A percentile compares a stretch with the other conserved stretches of the same genome.
phyloP scores from a whole-genome alignment of 2,329 filamentous ascomycete species.

The Teratosphaeria nubilosa region DNA sequence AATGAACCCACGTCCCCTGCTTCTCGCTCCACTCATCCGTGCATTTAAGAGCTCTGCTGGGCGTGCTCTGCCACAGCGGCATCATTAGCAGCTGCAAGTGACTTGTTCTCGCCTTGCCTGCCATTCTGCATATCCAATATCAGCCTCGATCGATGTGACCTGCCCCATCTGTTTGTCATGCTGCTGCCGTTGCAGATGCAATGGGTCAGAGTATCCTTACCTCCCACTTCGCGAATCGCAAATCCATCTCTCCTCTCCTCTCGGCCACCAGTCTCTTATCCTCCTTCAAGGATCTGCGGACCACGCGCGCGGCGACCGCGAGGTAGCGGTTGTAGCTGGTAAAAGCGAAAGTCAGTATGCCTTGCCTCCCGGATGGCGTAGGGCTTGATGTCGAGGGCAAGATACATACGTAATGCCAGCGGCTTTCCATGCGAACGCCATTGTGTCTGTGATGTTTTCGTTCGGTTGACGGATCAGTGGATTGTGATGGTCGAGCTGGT shows the following conservation, averaged over 20 bases:
- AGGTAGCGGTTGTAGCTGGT: slow-evolving; percentile 99
- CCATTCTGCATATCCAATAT: slow-evolving; percentile 50
- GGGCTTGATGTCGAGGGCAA: neutral
- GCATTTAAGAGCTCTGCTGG: slow-evolving; percentile 29
- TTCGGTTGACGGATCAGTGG: slow-evolving; percentile 3
- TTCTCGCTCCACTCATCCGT: slow-evolving; percentile 1
- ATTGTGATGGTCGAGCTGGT: slow-evolving; percentile 1
- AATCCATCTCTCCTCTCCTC: slow-evolving; percentile 78
- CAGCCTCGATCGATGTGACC: neutral
- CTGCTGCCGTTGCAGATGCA: neutral
- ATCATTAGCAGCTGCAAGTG: slow-evolving; percentile 50
- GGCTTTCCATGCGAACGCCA: slow-evolving; percentile 97
- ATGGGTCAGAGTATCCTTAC: slow-evolving; percentile 47
- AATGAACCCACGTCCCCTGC: neutral
- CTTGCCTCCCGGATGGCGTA: neutral
- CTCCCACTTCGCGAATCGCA: slow-evolving; percentile 91
- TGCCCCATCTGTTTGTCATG: neutral
- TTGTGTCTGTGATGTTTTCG: slow-evolving; percentile 47
- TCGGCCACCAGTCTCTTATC: slow-evolving; percentile 79
- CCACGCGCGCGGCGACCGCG: slow-evolving; percentile 82
- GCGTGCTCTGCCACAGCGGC: slow-evolving; percentile 37
- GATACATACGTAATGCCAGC: slow-evolving; percentile 81
- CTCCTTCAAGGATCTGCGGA: slow-evolving; percentile 96
- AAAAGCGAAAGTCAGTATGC: slow-evolving; percentile 12
- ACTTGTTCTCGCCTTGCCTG: slow-evolving; percentile 83